phyloP scores from a whole-genome alignment of 2,329 filamentous ascomycete genomes.

The Metarhizium anisopliae region DNA sequence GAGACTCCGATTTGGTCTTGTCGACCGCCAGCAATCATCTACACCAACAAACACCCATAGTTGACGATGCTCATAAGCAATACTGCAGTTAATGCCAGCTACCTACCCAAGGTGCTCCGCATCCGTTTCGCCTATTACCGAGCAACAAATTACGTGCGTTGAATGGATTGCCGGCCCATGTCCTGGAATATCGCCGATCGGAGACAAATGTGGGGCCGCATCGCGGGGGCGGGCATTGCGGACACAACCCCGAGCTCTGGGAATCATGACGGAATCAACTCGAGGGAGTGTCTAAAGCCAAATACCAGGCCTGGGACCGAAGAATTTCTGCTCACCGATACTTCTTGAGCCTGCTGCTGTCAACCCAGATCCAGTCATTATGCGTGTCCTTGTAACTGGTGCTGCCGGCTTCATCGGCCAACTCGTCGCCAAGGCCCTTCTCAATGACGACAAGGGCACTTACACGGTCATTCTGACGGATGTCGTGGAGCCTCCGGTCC shows the following conservation, averaged over 20 bases:
- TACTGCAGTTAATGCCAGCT: background rate
- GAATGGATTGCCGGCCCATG: background rate
- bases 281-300: background rate
- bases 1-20: background rate
- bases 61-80: background rate
- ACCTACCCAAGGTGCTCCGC: no score
- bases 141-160: background rate
- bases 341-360: no score
- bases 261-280: no score
- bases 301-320: background rate
- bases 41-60: background rate
- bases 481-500: constrained; percentile 40
- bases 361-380: background rate
- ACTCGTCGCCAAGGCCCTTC: constrained; percentile 43
- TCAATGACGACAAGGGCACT: constrained; percentile 23
- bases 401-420: constrained; percentile 52
- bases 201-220: background rate
- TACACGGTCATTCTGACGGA: constrained; percentile 45
- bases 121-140: background rate
- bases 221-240: background rate
- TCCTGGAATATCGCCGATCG: background rate
- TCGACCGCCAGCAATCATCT: background rate
- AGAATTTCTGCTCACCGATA: no score
- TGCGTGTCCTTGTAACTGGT: constrained; percentile 47
- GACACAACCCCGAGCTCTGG: background rate